Evolutionary conservation across 805 yeast genomes (phyloP), one percentile per base, ranked within the genome.

Genomic region (Metschnikowia gruessii): DNA sequence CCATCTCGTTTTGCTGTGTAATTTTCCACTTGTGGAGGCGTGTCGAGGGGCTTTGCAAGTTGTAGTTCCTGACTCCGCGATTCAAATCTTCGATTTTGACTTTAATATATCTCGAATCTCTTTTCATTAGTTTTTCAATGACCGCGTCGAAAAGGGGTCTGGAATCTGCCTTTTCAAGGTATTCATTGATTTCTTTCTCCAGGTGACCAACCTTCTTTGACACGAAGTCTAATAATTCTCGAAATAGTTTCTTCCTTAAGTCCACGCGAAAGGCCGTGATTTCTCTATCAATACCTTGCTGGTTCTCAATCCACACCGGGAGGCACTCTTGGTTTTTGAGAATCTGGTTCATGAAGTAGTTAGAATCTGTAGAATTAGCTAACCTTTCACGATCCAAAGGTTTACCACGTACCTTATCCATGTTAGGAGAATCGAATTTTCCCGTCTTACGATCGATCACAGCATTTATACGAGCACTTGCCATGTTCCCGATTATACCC

Each of bases 221-320:
- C 15, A 31, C 31, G 30, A 15, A 22, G 17, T 40, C 44, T 19
- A 46, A 28, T 2, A 47, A 6, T 8, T 37, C 40, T n/a, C 11
- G 33, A 15, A 34, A 13, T 4, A 35, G 9, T 21, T 48, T 42
- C 6, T 15, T 30, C 34, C 69, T 75, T 26, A 83, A 45, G 30
- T 70, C 70, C 0, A 54, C 50, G 43, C 90, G 64, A 44, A 87
- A 80, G 0, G 57, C 57, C 2, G 56, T 59, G 8, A 85, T 71
- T 31, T 77, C 78, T 2, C 56, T 49, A 36, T 76, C 74, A 3
- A 84, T 79, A 1, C 79, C 73, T 16, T 78, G 71, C 62, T 87
- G 94, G 45, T 79, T 82, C 56, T 88, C 95, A 31, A 90, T 83
- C 97, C 97, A 90, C 0, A 95, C 95, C 0, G 96, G 96, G 10